Evolutionary conservation across 1,139 yeast genomes (phyloP).

Genomic region (Pichia sp.): DNA sequence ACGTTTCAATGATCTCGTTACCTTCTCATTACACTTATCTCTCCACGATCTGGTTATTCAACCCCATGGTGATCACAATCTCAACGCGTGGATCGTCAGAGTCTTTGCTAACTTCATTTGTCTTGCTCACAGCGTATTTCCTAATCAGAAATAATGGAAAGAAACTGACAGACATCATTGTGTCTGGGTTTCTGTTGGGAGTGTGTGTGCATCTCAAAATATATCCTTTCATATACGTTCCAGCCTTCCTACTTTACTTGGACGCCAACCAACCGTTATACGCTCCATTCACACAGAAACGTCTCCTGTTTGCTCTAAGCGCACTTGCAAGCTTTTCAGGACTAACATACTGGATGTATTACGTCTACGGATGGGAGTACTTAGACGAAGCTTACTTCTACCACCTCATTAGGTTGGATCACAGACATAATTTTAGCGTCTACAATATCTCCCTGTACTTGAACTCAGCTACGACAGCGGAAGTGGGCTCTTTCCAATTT

Average conservation of each 20-base stretch:
- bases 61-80: constrained; percentile 93
- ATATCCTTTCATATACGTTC: constrained; percentile 81
- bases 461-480: constrained; percentile 40
- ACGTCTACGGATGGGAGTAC: constrained; percentile 68
- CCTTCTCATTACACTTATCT: constrained; percentile 43
- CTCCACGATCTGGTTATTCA: constrained; percentile 66
- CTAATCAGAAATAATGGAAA: constrained; percentile 23
- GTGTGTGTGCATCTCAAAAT: constrained; percentile 84
- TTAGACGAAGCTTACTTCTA: constrained; percentile 76
- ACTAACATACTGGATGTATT: constrained; percentile 58
- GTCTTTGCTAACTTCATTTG: constrained; percentile 75
- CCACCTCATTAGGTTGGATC: constrained; percentile 80
- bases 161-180: constrained; percentile 31
- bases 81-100: constrained; percentile 94
- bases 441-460: constrained; percentile 76
- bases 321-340: constrained; percentile 41
- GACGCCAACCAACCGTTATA: constrained; percentile 32
- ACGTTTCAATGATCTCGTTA: constrained; percentile 32
- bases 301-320: constrained; percentile 43
- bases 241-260: constrained; percentile 43
- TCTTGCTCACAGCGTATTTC: constrained; percentile 55
- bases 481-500: constrained; percentile 20
- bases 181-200: constrained; percentile 68
- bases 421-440: constrained; percentile 89
- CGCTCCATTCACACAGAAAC: constrained; percentile 41